Conservation (phyloP, 106 monocot genomes). For the Platanthera zijinensis region DNA sequence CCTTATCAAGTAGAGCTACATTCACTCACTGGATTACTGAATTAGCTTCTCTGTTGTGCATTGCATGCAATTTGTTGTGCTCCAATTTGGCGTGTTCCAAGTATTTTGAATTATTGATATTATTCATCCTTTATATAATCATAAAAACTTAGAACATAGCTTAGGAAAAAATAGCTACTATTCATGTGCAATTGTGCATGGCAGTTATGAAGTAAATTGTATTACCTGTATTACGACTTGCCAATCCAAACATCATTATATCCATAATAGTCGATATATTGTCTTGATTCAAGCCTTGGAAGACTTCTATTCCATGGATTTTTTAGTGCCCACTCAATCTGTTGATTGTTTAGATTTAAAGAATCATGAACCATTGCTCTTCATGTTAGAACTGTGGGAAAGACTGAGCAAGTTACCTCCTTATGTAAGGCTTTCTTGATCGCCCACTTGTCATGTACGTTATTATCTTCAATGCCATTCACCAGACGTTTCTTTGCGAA, state of each 20-base stretch:
- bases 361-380: no score
- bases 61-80: constrained; percentile 15
- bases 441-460: constrained; percentile 17
- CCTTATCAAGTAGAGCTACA: background rate
- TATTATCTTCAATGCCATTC: constrained; percentile 6
- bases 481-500: background rate
- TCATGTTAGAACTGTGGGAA: background rate
- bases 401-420: constrained; percentile 12
- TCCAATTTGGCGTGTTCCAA: constrained; percentile 29
- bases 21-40: constrained; percentile 19
- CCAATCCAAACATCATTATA: constrained; percentile 12
- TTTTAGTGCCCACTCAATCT: constrained; percentile 11
- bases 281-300: constrained; percentile 6
- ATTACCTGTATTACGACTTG: constrained; percentile 19
- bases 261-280: constrained; percentile 12
- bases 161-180: background rate
- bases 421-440: constrained; percentile 19
- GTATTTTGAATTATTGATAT: constrained; percentile 26
- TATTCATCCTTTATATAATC: constrained; percentile 17
- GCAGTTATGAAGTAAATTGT: background rate
- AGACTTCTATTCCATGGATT: constrained; percentile 15
- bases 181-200: no score
- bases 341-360: background rate
- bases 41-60: constrained; percentile 18
- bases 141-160: background rate